Conservation (phyloP, 2,329 filamentous ascomycete genomes). For the Capronia americana region DNA sequence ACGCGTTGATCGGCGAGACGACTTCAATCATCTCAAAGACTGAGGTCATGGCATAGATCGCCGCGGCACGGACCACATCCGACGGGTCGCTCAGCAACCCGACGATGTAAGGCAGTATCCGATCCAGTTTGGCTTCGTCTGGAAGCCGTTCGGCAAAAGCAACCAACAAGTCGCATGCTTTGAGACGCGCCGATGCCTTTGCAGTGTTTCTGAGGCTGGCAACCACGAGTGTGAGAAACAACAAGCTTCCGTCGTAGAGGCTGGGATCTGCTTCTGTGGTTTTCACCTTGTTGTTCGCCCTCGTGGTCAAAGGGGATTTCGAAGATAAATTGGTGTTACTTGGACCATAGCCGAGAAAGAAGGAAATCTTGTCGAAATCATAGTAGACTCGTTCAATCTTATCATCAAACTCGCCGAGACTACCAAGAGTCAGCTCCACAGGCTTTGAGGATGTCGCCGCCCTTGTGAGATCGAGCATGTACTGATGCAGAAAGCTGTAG, state of each 20-base stretch:
- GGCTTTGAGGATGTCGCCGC: conserved; percentile 78
- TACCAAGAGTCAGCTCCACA: conserved; percentile 70
- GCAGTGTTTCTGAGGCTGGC: conserved; percentile 89
- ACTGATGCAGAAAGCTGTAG: conserved; percentile 95
- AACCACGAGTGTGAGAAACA: conserved; percentile 88
- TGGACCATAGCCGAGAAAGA: conserved; percentile 74
- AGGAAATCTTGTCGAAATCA: conserved; percentile 97
- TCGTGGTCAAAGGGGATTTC: conserved; percentile 40
- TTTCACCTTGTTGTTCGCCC: conserved; percentile 73
- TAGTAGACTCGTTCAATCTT: conserved; percentile 90
- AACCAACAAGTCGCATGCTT: conserved; percentile 87
- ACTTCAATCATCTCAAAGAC: conserved; percentile 84
- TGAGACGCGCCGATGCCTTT: conserved; percentile 81
- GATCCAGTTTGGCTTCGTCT: conserved; percentile 93
- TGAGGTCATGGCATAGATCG: conserved; percentile 85
- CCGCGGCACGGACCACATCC: conserved; percentile 83
- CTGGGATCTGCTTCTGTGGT: conserved; percentile 57
- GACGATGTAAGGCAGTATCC: conserved; percentile 89
- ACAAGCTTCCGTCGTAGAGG: conserved; percentile 86
- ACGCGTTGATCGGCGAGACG: conserved; percentile 76
- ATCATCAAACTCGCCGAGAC: conserved; percentile 86
- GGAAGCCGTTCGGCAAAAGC: conserved; percentile 90
- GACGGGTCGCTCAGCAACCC: conserved; percentile 79
- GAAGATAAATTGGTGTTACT: conserved; percentile 40
- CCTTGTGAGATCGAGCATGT: conserved; percentile 95